phyloP scores from a whole-genome alignment of 192 early-diverging fungal species.

The Phlyctochytrium planicorne region DNA sequence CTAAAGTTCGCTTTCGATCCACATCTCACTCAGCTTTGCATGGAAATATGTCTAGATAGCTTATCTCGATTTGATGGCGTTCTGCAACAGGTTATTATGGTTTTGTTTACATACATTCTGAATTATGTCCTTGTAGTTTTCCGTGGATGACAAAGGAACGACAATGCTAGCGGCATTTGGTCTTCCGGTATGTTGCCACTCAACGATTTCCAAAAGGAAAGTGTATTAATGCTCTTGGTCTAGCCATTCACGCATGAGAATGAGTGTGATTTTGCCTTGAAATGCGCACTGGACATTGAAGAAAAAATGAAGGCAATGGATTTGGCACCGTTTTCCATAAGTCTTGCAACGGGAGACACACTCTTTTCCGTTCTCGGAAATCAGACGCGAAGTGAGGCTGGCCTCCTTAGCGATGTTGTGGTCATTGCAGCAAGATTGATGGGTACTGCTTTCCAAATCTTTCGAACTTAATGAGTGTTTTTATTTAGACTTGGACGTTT shows the following conservation, averaged over 20 bases:
- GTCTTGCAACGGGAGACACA: slow-evolving; percentile 25
- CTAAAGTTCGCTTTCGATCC: slow-evolving; percentile 21
- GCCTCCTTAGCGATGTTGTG: slow-evolving; percentile 27
- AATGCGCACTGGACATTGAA: slow-evolving; percentile 14
- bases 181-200: slow-evolving; percentile 18
- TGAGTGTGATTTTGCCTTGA: slow-evolving; percentile 19
- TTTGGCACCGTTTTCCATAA: slow-evolving; percentile 25
- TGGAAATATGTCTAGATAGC: slow-evolving; percentile 20
- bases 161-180: background rate
- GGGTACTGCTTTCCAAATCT: too few relatives aligned
- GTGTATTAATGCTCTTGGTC: slow-evolving; percentile 7
- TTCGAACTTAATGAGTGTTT: too few relatives aligned
- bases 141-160: background rate
- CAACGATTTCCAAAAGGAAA: slow-evolving; percentile 17
- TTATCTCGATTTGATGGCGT: slow-evolving; percentile 18
- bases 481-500: background rate
- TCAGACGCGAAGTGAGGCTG: slow-evolving; percentile 25
- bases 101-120: slow-evolving; percentile 3
- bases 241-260: slow-evolving; percentile 30
- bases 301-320: slow-evolving; percentile 16
- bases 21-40: slow-evolving; percentile 15
- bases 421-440: slow-evolving; percentile 26
- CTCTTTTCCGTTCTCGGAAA: slow-evolving; percentile 29
- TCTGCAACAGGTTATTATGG: slow-evolving; percentile 24
- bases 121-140: too few relatives aligned